Evolutionary conservation across 257 asterid species (phyloP), one percentile per base, ranked within the genome.

Genomic region (Knoxia roxburghii): DNA sequence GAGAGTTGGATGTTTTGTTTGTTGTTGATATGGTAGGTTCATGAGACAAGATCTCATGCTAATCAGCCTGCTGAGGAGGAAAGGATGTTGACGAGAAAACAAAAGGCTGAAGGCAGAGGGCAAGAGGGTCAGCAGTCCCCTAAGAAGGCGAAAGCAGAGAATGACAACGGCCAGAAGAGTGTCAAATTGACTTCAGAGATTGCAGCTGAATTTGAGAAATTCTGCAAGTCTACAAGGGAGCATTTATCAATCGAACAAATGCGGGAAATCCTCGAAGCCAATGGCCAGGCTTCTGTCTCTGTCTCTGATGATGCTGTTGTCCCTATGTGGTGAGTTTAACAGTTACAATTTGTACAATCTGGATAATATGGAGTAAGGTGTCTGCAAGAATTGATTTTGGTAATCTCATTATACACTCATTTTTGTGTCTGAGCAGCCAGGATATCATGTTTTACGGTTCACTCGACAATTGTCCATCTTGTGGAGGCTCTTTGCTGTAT

Each of bases 381-480:
- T n/a, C n/a, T n/a, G n/a, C n/a, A n/a, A n/a, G n/a, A n/a, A n/a
- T n/a, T n/a, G n/a, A n/a, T 50, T 55, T 3, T 40, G 21, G 27
- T 20, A 24, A 39, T 32, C 52, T 54, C 1, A 35, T 39, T 4
- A 24, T 64, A 2, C 53, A 0, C 20, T 7, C 3, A 10, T 41
- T 17, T 13, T 21, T 7, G 4, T 20, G 14, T 56, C n/a, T n/a
- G 52, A 33, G 50, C 95, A 92, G 98, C 83, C 95, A 90, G 70
- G 97, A 90, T 63, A 76, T 88, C 14, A 26, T 94, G 77, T 94
- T 85, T 65, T 80, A 82, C 20, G 99, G 99, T 58, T 82, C 92
- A 1, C 26, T 85, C 6, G 88, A 65, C 8, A 64, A 62, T 5
- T 94, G 99, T 62, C 88, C 87, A 0, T 60, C 80, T 0, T 94